A percentile compares a stretch with the other conserved stretches of the same genome.
Evolutionary conservation across 2,329 filamentous ascomycete species (phyloP).

Genomic region (Pestalotiopsis sp.): DNA sequence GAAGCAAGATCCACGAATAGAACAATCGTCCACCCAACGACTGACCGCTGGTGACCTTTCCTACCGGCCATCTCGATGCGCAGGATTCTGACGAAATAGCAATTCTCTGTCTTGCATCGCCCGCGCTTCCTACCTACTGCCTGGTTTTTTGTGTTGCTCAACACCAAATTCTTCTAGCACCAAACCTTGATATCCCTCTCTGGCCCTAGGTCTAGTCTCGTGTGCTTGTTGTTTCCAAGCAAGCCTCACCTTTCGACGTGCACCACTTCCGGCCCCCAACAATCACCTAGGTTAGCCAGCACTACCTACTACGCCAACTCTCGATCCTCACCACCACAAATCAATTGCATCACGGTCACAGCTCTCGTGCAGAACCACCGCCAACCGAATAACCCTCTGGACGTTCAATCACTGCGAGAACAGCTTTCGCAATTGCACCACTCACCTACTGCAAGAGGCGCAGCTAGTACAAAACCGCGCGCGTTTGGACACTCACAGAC

Average conservation of each 20-base stretch:
- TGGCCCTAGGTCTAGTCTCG: neutral
- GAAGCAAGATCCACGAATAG: constrained; percentile 7
- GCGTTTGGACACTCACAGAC: neutral
- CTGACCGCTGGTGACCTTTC: neutral
- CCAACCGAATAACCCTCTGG: neutral
- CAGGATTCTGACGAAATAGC: neutral
- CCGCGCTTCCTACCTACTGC: neutral
- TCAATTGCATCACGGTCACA: neutral
- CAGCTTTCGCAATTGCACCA: neutral
- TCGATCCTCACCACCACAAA: neutral
- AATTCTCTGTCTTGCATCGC: neutral
- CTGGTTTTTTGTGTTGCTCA: neutral
- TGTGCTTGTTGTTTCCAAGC: neutral
- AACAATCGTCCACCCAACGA: neutral
- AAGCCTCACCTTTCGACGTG: neutral
- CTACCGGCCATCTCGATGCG: neutral
- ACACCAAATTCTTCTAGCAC: neutral
- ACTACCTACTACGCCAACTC: neutral
- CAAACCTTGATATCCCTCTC: constrained; percentile 4
- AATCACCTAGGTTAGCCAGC: neutral
- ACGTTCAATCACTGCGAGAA: neutral
- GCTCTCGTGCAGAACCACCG: neutral
- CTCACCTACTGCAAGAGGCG: neutral
- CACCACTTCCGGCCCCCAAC: neutral
- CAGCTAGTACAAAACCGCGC: neutral